phyloP scores from a whole-genome alignment of 805 yeast species.

The Suhomyces xylopsoci region DNA sequence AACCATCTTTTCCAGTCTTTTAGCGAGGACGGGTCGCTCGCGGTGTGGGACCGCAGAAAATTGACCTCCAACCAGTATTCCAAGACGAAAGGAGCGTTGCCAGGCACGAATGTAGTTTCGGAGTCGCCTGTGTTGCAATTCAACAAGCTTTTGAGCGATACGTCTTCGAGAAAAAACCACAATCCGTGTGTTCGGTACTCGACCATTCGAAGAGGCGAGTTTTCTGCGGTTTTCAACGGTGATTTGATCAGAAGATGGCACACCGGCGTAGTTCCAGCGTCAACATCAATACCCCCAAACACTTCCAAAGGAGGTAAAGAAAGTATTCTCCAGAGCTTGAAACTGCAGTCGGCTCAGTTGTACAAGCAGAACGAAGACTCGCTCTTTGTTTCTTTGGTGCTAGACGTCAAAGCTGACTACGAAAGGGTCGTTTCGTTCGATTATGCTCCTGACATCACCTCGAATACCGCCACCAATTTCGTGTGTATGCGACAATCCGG shows the following conservation, averaged over 20 bases:
- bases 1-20: conserved; percentile 66
- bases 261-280: conserved; percentile 53
- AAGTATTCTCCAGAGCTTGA: conserved; percentile 22
- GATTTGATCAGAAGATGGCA: conserved; percentile 78
- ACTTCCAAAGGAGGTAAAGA: conserved; percentile 5
- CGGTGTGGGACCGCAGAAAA: conserved; percentile 78
- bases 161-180: conserved; percentile 53
- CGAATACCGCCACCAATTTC: conserved; percentile 57
- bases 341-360: conserved; percentile 35
- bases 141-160: conserved; percentile 57
- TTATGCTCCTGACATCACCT: conserved; percentile 55
- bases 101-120: conserved; percentile 21
- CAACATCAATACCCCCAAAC: not conserved
- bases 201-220: conserved; percentile 62
- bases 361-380: conserved; percentile 49
- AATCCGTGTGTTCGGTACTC: conserved; percentile 71
- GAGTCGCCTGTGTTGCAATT: conserved; percentile 61
- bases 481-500: conserved; percentile 93
- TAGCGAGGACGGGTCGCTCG: conserved; percentile 80
- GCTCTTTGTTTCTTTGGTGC: conserved; percentile 70
- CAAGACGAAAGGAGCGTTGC: conserved; percentile 10
- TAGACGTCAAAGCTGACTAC: conserved; percentile 69
- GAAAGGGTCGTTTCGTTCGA: conserved; percentile 86
- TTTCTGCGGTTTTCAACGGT: conserved; percentile 77
- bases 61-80: conserved; percentile 30